phyloP scores from a whole-genome alignment of 2,329 filamentous ascomycete genomes.

The Epichloe amarillans region DNA sequence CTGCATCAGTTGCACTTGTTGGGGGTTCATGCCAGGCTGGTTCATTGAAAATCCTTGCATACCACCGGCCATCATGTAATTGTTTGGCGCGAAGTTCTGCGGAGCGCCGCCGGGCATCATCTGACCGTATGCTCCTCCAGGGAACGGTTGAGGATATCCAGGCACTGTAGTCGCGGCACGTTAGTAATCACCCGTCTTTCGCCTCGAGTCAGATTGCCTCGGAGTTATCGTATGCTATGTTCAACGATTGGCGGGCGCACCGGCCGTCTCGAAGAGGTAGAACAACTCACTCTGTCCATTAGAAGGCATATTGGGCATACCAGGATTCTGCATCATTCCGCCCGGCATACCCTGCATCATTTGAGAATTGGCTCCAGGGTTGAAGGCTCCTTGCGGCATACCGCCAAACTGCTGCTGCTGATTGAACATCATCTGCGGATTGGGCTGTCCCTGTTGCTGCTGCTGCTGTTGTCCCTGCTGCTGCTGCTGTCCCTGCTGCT shows the following conservation, averaged over 20 bases:
- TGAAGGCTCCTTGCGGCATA: conserved; percentile 40
- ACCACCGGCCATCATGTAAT: conserved; percentile 37
- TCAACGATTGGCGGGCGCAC: not conserved
- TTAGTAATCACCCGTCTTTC: conserved; percentile 1
- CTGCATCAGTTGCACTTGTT: conserved; percentile 31
- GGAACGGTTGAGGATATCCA: conserved; percentile 46
- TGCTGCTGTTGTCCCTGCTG: conserved; percentile 30
- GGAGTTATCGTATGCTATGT: too few relatives aligned
- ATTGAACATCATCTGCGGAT: conserved; percentile 47
- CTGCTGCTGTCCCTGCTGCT: conserved; percentile 22
- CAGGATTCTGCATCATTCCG: conserved; percentile 51
- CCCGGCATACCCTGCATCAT: conserved; percentile 42
- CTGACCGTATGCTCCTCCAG: conserved; percentile 42
- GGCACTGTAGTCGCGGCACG: conserved; percentile 28
- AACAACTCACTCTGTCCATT: conserved; percentile 45
- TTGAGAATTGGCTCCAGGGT: conserved; percentile 35
- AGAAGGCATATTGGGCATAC: conserved; percentile 44
- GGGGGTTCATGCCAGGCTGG: conserved; percentile 33
- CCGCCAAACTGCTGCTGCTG: conserved; percentile 38
- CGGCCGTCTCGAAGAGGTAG: not conserved
- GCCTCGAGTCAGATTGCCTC: too few relatives aligned
- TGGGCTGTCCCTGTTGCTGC: conserved; percentile 25
- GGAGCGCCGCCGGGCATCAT: conserved; percentile 35
- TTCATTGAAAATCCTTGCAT: conserved; percentile 46
- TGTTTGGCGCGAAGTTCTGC: conserved; percentile 35